Evolutionary conservation across 1,139 yeast species (phyloP).

Genomic region (Suhomyces atakaporum): DNA sequence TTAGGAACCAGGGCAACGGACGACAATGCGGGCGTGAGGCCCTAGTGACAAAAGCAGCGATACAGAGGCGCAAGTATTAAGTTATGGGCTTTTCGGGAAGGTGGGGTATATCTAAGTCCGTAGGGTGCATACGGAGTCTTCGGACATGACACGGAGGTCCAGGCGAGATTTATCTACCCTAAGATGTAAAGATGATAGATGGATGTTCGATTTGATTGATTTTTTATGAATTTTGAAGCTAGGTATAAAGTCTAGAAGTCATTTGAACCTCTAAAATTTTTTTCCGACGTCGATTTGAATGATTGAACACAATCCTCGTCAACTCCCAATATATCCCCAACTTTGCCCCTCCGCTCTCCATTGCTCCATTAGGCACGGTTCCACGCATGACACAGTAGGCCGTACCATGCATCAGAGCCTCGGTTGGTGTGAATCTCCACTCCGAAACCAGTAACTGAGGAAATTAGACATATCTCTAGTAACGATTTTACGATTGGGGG

Average conservation of each 20-base stretch:
- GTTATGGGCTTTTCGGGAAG: conserved; percentile 3
- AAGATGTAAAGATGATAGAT: too few relatives aligned
- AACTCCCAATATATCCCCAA: background rate
- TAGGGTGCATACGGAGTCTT: conserved; percentile 6
- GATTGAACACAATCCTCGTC: too few relatives aligned
- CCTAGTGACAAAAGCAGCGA: background rate
- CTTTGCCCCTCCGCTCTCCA: background rate
- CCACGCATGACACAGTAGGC: background rate
- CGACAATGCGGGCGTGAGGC: background rate
- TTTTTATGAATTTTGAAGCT: too few relatives aligned
- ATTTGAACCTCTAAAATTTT: too few relatives aligned
- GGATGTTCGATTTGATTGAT: too few relatives aligned
- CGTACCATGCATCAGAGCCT: conserved; percentile 1
- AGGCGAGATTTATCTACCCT: background rate
- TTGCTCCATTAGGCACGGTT: background rate
- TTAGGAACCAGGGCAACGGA: background rate
- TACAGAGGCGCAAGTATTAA: background rate
- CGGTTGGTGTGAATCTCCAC: background rate
- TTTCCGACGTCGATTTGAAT: too few relatives aligned
- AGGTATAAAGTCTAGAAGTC: too few relatives aligned
- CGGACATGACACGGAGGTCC: background rate
- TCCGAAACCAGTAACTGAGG: background rate
- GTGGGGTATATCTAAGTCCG: conserved; percentile 8
- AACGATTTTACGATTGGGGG: too few relatives aligned
- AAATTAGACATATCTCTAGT: too few relatives aligned